Conservation (phyloP, 1,284 basidiomycete species). For the Phellopilus nigrolimitatus region DNA sequence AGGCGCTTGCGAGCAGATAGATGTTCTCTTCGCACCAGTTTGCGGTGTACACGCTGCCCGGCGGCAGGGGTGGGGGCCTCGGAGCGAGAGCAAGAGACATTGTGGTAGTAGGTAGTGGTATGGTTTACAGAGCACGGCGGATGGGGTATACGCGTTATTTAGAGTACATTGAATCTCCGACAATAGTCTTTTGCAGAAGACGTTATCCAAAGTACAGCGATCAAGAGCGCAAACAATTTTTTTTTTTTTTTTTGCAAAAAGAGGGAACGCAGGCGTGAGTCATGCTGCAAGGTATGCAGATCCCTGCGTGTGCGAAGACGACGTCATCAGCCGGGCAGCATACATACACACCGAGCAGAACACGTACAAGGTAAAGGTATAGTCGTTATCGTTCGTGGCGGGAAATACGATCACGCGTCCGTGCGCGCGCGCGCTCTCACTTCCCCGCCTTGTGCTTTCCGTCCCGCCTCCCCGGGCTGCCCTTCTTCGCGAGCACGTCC, state of each 20-base stretch:
- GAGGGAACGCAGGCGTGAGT: neutral
- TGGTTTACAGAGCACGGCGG: neutral
- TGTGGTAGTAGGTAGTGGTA: neutral
- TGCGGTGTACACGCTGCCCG: conserved; percentile 32
- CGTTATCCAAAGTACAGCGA: neutral
- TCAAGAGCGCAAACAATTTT: too few relatives aligned
- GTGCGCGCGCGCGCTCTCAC: conserved; percentile 1
- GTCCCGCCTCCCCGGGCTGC: conserved; percentile 27
- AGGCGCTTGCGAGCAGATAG: conserved; percentile 49
- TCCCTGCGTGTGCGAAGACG: conserved; percentile 24
- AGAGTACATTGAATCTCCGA: conserved; percentile 15
- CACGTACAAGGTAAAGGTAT: neutral
- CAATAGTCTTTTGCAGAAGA: neutral
- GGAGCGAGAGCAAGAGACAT: neutral
- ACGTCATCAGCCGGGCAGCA: neutral
- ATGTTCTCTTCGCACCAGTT: conserved; percentile 70
- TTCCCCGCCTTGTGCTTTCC: conserved; percentile 4
- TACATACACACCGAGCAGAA: conserved; percentile 23
- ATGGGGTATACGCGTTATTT: neutral
- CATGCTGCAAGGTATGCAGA: too few relatives aligned
- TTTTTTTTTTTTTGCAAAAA: neutral
- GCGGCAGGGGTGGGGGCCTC: conserved; percentile 29
- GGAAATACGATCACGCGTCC: too few relatives aligned
- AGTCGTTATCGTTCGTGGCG: conserved; percentile 2
- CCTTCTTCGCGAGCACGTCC: conserved; percentile 48